Base-by-base conservation (phyloP, 331 rosid genomes). In the Malus hybrid region DNA sequence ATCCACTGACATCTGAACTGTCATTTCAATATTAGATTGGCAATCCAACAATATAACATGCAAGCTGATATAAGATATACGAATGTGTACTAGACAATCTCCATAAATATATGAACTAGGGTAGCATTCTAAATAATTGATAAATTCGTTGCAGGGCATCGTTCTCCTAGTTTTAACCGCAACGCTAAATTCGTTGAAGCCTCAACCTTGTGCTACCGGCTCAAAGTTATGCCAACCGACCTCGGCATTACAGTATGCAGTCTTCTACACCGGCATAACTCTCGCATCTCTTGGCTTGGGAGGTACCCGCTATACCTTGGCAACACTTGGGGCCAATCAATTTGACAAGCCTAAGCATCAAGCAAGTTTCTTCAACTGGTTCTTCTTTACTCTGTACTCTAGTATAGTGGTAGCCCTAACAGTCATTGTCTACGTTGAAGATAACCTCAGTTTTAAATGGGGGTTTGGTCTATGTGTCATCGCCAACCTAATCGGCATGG, bases 311-410 rank as follows among this genome's bases (percentile, higher is more conserved):
- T 89, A 74, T 84, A 87, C 93, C 7, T 16, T 80, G 0, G 91
- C 91, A 31, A 69, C 97, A 4, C 39, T 89, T 13, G 97, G 97
- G 24, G 92, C 93, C 36, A 86, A 84, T 44, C 93, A 91, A 32
- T 86, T 87, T 4, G 81, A 87, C 3, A 75, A 77, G 33, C 52
- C 75, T 0, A 81, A 91, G 64, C 78, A 86, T 18, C 86, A 72
- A 10, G 80, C 54, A 6, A 32, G 27, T 13, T 91, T 91, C 80
- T 91, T 89, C 75, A 87, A 87, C 68, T 91, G 93, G 92, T 91
- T 44, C 63, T 86, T 87, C 69, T 73, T 91, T n/a, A 28, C 87
- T 16, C 13, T 77, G 15, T 87, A 84, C 20, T 0, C 52, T 50
- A 79, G 76, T 1, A 52, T 78, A 33, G 22, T 71, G 5, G 50